phyloP scores from a whole-genome alignment of 164 flowering plant genomes.

The Dillenia turbinata region DNA sequence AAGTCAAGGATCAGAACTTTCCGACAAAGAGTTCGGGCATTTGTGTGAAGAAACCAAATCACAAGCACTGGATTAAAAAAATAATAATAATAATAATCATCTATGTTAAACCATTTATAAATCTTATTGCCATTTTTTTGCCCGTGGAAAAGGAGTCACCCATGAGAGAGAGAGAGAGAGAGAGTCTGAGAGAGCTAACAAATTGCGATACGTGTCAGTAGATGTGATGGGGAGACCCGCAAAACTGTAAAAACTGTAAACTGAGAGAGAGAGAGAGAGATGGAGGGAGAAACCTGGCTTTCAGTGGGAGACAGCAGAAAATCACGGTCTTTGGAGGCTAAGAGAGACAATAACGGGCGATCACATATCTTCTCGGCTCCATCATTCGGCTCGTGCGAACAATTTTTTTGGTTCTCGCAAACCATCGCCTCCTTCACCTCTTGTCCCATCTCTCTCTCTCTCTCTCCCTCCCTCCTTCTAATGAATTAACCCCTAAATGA shows the following conservation, averaged over 20 bases:
- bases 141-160: neutral
- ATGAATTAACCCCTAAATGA: neutral
- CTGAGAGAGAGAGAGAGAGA: conserved; percentile 9
- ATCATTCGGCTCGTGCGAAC: conserved; percentile 2
- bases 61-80: too few relatives aligned
- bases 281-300: conserved; percentile 43
- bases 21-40: too few relatives aligned
- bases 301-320: conserved; percentile 43
- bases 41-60: too few relatives aligned
- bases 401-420: neutral
- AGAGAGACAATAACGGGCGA: conserved; percentile 20
- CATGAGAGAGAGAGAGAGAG: conserved; percentile 5
- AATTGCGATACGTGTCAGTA: too few relatives aligned
- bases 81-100: too few relatives aligned
- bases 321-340: conserved; percentile 45
- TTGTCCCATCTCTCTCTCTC: conserved; percentile 9
- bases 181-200: neutral
- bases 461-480: conserved; percentile 10
- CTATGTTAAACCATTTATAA: too few relatives aligned
- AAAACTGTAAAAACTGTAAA: too few relatives aligned
- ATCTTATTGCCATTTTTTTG: too few relatives aligned
- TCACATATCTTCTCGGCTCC: conserved; percentile 1
- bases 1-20: too few relatives aligned
- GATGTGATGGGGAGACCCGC: too few relatives aligned
- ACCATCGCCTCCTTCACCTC: conserved; percentile 14